Evolutionary conservation across 2,329 filamentous ascomycete genomes (phyloP), one percentile per base, ranked within the genome.

Genomic region (Aspergillus sp.): DNA sequence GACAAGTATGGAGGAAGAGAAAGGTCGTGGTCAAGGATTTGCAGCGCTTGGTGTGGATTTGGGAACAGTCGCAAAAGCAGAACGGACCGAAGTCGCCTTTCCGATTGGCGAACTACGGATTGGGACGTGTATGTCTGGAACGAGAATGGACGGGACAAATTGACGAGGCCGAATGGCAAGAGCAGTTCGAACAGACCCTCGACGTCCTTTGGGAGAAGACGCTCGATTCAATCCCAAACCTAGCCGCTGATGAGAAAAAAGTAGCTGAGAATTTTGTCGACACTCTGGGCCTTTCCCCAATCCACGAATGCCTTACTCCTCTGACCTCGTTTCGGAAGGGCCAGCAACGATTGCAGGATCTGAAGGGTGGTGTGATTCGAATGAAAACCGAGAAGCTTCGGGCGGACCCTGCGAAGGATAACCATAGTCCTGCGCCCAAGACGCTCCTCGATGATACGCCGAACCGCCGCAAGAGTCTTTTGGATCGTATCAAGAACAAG

Each of bases 401-500:
- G 46, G 50, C 51, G 13, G 53, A 61, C 30, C 5, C 17, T 20
- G 17, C 17, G 5, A 50, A 44, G 3, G 53, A 59, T 19, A 45
- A 57, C 5, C 49, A 47, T 1, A 43, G 49, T 17, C 47, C 52
- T 3, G 46, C 43, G 4, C 62, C 61, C 59, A 65, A 51, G 43
- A 5, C 17, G 5, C 37, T 39, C 15, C 58, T 50, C 41, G 63
- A 53, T 45, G 60, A 53, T 32, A 62, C 60, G 6, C 55, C 46
- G 22, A 61, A 62, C 38, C 69, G 71, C 15, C 65, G 68, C 44
- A 82, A 85, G 72, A 81, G 80, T 46, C 79, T 94, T 20, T 75
- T 93, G 49, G 86, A 90, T 64, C 84, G 86, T 43, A 80, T 94
- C 53, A 83, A 85, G 53, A 75, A 78, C 47, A 91, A 91, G 71